phyloP scores from a whole-genome alignment of 2,329 filamentous ascomycete genomes.

The Didymella pinodella region DNA sequence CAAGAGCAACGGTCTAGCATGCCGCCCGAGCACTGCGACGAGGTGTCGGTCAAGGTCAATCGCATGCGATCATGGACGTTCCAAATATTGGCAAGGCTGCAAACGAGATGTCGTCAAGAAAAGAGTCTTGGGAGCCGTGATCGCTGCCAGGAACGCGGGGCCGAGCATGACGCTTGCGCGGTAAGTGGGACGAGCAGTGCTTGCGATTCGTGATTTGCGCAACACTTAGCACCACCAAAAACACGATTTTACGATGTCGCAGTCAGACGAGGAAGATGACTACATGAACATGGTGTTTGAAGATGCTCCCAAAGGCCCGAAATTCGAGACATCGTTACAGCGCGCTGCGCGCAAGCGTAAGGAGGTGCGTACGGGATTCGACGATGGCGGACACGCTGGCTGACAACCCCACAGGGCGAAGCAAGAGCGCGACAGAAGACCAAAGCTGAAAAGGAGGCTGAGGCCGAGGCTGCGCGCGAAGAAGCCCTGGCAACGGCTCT shows the following conservation, averaged over 20 bases:
- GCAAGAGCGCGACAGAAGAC: constrained; percentile 63
- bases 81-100: not conserved
- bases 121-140: constrained; percentile 21
- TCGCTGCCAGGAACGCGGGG: constrained; percentile 17
- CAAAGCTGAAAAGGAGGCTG: constrained; percentile 81
- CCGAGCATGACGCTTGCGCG: constrained; percentile 22
- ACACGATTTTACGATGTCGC: constrained; percentile 34
- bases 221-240: constrained; percentile 1
- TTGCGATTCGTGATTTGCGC: constrained; percentile 11
- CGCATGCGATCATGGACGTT: not conserved
- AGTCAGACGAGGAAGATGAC: constrained; percentile 80
- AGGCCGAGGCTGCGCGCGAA: constrained; percentile 76
- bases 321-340: constrained; percentile 70
- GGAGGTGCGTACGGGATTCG: constrained; percentile 50
- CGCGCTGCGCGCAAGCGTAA: constrained; percentile 62
- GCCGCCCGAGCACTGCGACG: not conserved
- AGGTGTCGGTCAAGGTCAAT: not conserved
- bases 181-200: constrained; percentile 23
- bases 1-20: not conserved
- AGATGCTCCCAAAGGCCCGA: constrained; percentile 61
- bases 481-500: constrained; percentile 77
- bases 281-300: constrained; percentile 97
- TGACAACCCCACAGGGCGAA: constrained; percentile 38
- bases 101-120: constrained; percentile 14
- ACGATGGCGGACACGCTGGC: constrained; percentile 3